Evolutionary conservation across 345 rosid species (phyloP).

Genomic region (Erysimum cheiranthoides): DNA sequence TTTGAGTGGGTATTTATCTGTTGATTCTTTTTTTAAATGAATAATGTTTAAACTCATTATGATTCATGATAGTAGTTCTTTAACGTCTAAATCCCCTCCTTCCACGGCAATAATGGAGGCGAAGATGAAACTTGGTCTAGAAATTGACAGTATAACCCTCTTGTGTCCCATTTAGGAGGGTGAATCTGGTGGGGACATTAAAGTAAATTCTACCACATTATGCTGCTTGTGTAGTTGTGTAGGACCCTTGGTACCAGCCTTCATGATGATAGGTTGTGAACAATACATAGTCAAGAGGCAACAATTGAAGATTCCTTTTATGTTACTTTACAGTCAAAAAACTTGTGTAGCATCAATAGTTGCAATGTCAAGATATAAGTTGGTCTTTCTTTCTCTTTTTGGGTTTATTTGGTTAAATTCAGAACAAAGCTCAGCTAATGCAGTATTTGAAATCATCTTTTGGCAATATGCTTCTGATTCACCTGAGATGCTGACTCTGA

Average conservation of each 20-base stretch:
- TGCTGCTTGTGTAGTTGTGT: conserved; percentile 42
- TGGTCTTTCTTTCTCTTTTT: conserved; percentile 19
- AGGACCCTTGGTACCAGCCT: conserved; percentile 45
- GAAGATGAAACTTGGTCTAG: conserved; percentile 25
- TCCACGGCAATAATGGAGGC: conserved; percentile 69
- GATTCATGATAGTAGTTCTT: conserved; percentile 33
- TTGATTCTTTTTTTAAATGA: background rate
- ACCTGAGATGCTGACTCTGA: conserved; percentile 32
- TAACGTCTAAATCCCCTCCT: conserved; percentile 49
- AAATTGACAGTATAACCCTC: conserved; percentile 51
- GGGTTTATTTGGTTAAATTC: conserved; percentile 16
- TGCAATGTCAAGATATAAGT: conserved; percentile 18
- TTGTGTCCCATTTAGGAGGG: conserved; percentile 12
- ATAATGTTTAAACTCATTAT: conserved; percentile 31
- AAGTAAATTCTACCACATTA: conserved; percentile 38
- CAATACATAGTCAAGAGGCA: conserved; percentile 42
- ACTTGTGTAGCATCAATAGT: conserved; percentile 32
- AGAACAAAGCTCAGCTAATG: conserved; percentile 11
- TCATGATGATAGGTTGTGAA: conserved; percentile 41
- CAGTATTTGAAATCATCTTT: conserved; percentile 22
- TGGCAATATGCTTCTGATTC: background rate
- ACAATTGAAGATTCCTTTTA: conserved; percentile 23
- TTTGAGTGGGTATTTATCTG: conserved; percentile 37
- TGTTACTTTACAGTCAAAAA: conserved; percentile 38
- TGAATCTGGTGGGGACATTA: conserved; percentile 41